Evolutionary conservation across 2,329 filamentous ascomycete species (phyloP), one percentile per base, ranked within the genome.

Genomic region (Alternaria conjuncta): DNA sequence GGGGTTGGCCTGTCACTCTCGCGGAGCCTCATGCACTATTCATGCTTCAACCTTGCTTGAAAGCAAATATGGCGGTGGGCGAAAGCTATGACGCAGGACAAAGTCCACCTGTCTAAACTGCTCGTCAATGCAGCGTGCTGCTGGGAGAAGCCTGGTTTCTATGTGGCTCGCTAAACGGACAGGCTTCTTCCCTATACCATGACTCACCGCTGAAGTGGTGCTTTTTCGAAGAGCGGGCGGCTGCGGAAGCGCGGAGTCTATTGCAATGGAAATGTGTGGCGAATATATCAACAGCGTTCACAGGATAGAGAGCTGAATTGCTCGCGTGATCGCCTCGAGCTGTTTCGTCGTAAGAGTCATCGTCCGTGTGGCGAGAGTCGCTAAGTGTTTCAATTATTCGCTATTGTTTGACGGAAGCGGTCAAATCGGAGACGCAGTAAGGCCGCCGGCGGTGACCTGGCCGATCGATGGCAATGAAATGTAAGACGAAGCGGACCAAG

Each of bases 1-100:
- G 28, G 45, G 30, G 49, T 65, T 60, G 63, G 61, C 55, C 53
- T 54, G 60, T 46, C 13, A 57, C 32, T 18, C 23, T 55, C 26
- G 54, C 54, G 59, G 63, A 66, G 63, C 63, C 63, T 64, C 55
- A 61, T 65, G 61, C 60, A 49, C 44, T 30, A 66, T 59, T 51
- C 64, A 61, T 68, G 68, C 32, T 61, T 61, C 47, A 64, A 60
- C 57, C 53, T 61, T 61, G 62, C 65, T 63, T 64, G 60, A 65
- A 54, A 63, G 49, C 47, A 64, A 66, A 60, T 30, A 59, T 43
- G 46, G 60, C 60, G 60, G 55, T 62, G 60, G 60, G 43, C 60
- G 44, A n/a, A 55, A 56, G 64, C 64, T 66, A 69, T 72, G 69
- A 74, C 70, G 67, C 70, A 62, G 57, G 57, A 65, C 57, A 55